Conservation (phyloP, 164 flowering plant genomes). For the Umbilicus rupestris region DNA sequence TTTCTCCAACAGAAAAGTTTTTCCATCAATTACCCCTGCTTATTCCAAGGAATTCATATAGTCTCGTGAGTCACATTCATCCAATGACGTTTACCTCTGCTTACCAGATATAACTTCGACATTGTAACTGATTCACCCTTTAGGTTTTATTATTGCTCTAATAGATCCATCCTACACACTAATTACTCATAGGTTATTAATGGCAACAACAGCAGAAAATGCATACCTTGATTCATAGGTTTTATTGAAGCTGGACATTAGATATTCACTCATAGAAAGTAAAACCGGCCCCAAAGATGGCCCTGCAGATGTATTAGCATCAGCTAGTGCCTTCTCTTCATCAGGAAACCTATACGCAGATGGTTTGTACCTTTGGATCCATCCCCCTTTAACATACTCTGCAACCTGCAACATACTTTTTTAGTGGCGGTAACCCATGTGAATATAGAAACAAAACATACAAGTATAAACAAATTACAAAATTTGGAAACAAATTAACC, state of each 20-base stretch:
- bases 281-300: constrained; percentile 66
- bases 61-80: neutral
- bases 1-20: neutral
- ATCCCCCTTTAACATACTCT: constrained; percentile 66
- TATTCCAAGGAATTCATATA: neutral
- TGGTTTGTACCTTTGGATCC: constrained; percentile 64
- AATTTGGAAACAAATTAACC: constrained; percentile 23
- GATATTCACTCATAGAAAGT: constrained; percentile 82
- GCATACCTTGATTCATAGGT: constrained; percentile 88
- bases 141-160: neutral
- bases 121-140: neutral
- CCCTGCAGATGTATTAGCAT: constrained; percentile 89
- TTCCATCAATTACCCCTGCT: neutral
- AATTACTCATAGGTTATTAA: neutral
- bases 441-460: neutral
- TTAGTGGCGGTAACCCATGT: neutral
- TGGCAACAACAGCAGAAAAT: neutral
- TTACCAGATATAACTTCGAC: neutral
- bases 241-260: constrained; percentile 90
- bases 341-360: constrained; percentile 67
- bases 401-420: constrained; percentile 48
- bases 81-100: neutral
- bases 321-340: constrained; percentile 54
- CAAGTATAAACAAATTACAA: neutral
- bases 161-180: neutral